Conservation (phyloP, 441 rosid genomes). For the Breynia disticha region DNA sequence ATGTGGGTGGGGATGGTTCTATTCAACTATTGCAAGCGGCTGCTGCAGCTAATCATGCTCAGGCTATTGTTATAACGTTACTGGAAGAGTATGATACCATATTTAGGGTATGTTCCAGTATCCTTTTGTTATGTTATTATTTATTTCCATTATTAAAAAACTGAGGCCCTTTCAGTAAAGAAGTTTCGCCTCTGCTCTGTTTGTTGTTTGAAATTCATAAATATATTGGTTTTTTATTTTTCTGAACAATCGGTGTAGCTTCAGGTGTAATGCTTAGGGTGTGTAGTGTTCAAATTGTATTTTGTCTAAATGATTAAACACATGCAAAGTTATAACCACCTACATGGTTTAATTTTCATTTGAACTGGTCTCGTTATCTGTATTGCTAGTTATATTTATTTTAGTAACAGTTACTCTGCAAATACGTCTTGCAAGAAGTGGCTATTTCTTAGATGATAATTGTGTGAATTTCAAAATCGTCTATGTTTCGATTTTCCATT, state of each 20-base stretch:
- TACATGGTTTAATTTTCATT: background rate
- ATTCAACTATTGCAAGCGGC: constrained; percentile 95
- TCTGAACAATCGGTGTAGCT: too few species aligned
- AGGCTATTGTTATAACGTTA: constrained; percentile 86
- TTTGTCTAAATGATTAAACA: too few species aligned
- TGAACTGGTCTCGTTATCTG: background rate
- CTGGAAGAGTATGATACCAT: constrained; percentile 78
- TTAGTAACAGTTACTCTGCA: background rate
- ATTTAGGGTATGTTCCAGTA: constrained; percentile 65
- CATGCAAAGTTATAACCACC: background rate
- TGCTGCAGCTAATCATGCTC: constrained; percentile 99
- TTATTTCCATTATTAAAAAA: too few species aligned
- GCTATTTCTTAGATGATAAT: background rate
- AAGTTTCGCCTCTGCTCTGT: background rate
- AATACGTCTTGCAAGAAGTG: background rate
- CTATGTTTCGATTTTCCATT: constrained; percentile 13
- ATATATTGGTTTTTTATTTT: background rate
- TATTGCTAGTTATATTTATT: background rate
- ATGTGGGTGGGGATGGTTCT: constrained; percentile 90
- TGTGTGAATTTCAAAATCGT: background rate
- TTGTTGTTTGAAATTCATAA: background rate
- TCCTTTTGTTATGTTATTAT: constrained; percentile 2
- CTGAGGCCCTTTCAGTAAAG: background rate
- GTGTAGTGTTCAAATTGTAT: too few species aligned
- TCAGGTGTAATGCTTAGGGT: too few species aligned